Evolutionary conservation across 108 stramenopile genomes (phyloP), one percentile per base, ranked within the genome.

Genomic region (Pseudonitzschia multiseries): DNA sequence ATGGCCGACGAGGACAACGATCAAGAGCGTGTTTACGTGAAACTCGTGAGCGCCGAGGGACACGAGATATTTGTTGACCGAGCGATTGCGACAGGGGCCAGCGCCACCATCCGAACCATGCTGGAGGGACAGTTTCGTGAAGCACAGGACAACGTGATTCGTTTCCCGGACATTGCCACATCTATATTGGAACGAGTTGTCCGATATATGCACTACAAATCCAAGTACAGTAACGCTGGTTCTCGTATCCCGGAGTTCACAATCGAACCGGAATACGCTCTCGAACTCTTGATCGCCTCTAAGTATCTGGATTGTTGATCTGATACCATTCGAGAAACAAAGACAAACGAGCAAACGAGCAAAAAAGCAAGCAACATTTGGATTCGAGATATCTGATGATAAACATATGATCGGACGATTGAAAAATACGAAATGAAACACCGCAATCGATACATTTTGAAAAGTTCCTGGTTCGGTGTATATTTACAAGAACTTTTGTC

Each of bases 191-290:
- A 95, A 71, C 85, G 87, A 53, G 85, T 95, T 6, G 84, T 95
- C 20, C 76, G 85, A 53, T 95, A 95, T 72, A 64, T 95, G 33
- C 82, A 91, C 75, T 95, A 92, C 78, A 91, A 92, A 81, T 86
- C 81, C 61, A 72, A 84, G 51, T 78, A 84, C 56, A 76, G 78
- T n/a, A 83, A 89, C 27, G 78, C 86, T 20, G 70, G 77, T 21
- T 51, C 82, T 21, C 78, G 89, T 14, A 83, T 95, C 66, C 94
- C 94, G 0, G 88, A 95, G 42, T 95, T 95, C 79, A 68, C 74
- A 22, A 95, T 95, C 65, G 90, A 92, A 67, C 94, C 94, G 17
- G 94, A 95, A 65, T 65, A 89, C 68, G 91, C 93, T 17, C 77
- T 94, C 62, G 93, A 94, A 74, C 74, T 94, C 13, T 56, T 94